Evolutionary conservation across 345 rosid genomes (phyloP).

Genomic region (Moricandia moricandioides): DNA sequence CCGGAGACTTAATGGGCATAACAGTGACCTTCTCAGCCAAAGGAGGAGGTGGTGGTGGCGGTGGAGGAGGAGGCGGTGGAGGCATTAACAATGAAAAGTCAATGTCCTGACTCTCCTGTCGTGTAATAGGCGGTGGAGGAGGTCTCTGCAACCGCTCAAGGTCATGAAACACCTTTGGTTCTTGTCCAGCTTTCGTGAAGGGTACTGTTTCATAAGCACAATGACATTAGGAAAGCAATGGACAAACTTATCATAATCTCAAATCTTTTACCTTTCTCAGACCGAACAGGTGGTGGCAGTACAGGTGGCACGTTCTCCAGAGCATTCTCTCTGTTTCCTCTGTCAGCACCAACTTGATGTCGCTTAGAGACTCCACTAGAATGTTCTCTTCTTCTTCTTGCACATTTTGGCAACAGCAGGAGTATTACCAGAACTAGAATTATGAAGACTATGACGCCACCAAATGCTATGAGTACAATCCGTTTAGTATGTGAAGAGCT

Average conservation of each 20-base stretch:
- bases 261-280: constrained; percentile 56
- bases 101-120: constrained; percentile 56
- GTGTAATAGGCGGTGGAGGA: constrained; percentile 24
- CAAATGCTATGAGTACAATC: constrained; percentile 76
- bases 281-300: constrained; percentile 48
- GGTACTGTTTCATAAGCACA: constrained; percentile 45
- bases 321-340: constrained; percentile 61
- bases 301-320: constrained; percentile 43
- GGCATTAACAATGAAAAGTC: constrained; percentile 57
- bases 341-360: constrained; percentile 68
- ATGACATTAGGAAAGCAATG: not conserved
- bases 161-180: constrained; percentile 49
- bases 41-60: constrained; percentile 61
- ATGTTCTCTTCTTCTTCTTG: constrained; percentile 51
- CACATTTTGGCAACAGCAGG: constrained; percentile 59
- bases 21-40: constrained; percentile 52
- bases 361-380: constrained; percentile 48
- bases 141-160: constrained; percentile 42
- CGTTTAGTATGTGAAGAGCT: constrained; percentile 49
- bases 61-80: constrained; percentile 42
- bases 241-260: constrained; percentile 5
- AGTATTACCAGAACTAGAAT: constrained; percentile 52
- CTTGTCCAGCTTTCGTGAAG: constrained; percentile 43
- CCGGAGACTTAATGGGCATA: constrained; percentile 51
- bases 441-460: constrained; percentile 52